These are phyloP conservation scores for Podospora pseudopauciseta DNA, from an alignment of 495 filamentous ascomycete species.

Conservation along the genomic window DNA sequence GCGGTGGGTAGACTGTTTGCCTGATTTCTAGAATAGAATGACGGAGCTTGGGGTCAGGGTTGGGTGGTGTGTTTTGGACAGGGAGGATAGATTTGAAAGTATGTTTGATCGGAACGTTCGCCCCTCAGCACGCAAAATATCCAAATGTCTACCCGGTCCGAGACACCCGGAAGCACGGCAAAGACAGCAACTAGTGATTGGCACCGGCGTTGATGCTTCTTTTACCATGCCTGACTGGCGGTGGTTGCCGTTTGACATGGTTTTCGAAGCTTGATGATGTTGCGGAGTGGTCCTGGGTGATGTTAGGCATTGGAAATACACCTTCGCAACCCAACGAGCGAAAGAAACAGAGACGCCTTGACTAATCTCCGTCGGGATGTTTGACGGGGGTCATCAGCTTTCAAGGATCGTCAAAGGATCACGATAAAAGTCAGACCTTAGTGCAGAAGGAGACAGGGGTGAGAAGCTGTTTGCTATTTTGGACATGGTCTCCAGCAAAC, in stretches of 20 bases:
- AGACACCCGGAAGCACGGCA: neutral
- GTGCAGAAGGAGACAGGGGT: neutral
- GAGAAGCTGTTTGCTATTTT: neutral
- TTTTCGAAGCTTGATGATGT: conserved; percentile 54
- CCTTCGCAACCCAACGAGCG: conserved; percentile 41
- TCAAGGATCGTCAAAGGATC: neutral
- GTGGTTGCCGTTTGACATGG: conserved; percentile 51
- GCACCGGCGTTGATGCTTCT: conserved; percentile 39
- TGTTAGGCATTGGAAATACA: conserved; percentile 17
- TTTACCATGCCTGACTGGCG: conserved; percentile 46
- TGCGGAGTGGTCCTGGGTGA: conserved; percentile 55
- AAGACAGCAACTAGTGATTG: no score
- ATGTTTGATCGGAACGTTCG: neutral
- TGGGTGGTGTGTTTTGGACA: neutral
- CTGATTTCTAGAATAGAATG: neutral
- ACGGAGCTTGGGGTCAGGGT: neutral
- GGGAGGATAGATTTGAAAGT: neutral
- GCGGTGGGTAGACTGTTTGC: conserved; percentile 7
- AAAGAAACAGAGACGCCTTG: conserved; percentile 25
- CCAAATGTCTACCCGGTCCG: neutral
- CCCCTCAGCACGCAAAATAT: no score
- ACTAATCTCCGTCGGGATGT: neutral
- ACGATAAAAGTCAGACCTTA: neutral
- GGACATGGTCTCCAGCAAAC: neutral
- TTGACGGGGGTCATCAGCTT: neutral